Evolutionary conservation across 805 yeast genomes (phyloP), one percentile per base, ranked within the genome.

Genomic region (Yamadazyma sp.): DNA sequence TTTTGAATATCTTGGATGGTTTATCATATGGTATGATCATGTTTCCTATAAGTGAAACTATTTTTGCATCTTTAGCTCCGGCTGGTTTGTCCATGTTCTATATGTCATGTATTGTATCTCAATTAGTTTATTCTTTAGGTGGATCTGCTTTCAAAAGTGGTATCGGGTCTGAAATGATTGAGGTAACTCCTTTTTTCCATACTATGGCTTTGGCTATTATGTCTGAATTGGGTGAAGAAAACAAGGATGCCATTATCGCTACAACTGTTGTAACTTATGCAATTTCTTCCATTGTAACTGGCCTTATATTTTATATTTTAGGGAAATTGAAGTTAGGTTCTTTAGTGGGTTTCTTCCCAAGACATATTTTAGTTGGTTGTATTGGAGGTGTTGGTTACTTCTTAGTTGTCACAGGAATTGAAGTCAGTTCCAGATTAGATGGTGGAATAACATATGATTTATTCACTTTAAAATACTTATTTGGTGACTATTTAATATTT

Each of bases 351-450:
- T 93, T 88, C 55, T 93, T 93, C 69, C 98, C 98, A 1, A 71
- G 97, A 42, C 98, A 93, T 58, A 91, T 93, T 37, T 70, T 93
- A 19, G 93, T 93, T 23, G 98, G 98, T 1, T 93, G 98, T 56
- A 89, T 93, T 48, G 98, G 98, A 25, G 98, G 98, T 52, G 98
- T 93, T 31, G 98, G 98, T 6, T 89, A 86, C 62, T 93, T 93
- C 59, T 67, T 93, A 32, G 66, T 88, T 2, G 81, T 86, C 1
- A 93, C 98, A 0, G 98, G 96, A 1, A 62, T 93, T 19, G 97
- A 91, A 52, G 96, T 93, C 1, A 75, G 86, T n/a, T 80, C 96
- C 0, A 69, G 95, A 39, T 59, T 86, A 21, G 85, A 86, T 31
- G 85, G 86, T 3, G 81, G 86, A 2, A 58, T 91, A 27, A 71